phyloP scores from a whole-genome alignment of 2,329 filamentous ascomycete species.

The Grosmannia huntii region DNA sequence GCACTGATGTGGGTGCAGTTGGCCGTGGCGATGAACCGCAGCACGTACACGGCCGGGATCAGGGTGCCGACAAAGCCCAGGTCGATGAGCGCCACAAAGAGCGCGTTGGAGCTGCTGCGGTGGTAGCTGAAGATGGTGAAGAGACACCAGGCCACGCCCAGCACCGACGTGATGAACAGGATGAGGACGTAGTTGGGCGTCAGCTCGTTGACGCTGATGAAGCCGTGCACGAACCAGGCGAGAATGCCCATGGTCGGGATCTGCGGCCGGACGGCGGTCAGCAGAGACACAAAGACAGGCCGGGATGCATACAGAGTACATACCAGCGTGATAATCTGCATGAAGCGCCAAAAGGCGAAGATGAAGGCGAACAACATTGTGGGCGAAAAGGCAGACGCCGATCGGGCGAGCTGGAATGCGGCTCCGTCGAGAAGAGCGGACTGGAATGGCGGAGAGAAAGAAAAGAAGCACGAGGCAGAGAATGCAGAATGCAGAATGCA shows the following conservation, averaged over 20 bases:
- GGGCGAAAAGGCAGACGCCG: too few relatives aligned
- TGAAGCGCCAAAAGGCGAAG: slow-evolving; percentile 49
- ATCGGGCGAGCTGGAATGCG: background rate
- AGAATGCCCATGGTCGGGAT: slow-evolving; percentile 56
- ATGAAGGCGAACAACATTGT: slow-evolving; percentile 50
- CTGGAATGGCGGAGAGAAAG: background rate
- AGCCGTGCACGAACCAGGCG: slow-evolving; percentile 51
- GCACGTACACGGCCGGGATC: slow-evolving; percentile 47
- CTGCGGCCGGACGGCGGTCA: slow-evolving; percentile 21
- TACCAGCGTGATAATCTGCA: slow-evolving; percentile 52
- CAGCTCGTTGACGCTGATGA: slow-evolving; percentile 40
- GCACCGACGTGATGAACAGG: slow-evolving; percentile 53
- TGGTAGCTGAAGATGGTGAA: slow-evolving; percentile 55
- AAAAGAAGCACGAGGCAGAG: background rate
- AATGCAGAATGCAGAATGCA: background rate
- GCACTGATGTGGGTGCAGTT: slow-evolving; percentile 53
- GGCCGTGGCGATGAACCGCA: slow-evolving; percentile 44
- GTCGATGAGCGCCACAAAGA: slow-evolving; percentile 48
- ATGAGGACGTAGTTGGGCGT: slow-evolving; percentile 51
- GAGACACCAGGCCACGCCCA: slow-evolving; percentile 50
- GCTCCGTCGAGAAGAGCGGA: background rate
- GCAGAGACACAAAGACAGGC: too few relatives aligned
- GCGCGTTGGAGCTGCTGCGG: slow-evolving; percentile 46
- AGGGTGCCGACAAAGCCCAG: slow-evolving; percentile 49
- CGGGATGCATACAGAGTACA: too few relatives aligned